Evolutionary conservation across 2,329 filamentous ascomycete genomes (phyloP).

Genomic region (Corinectria fuckeliana): DNA sequence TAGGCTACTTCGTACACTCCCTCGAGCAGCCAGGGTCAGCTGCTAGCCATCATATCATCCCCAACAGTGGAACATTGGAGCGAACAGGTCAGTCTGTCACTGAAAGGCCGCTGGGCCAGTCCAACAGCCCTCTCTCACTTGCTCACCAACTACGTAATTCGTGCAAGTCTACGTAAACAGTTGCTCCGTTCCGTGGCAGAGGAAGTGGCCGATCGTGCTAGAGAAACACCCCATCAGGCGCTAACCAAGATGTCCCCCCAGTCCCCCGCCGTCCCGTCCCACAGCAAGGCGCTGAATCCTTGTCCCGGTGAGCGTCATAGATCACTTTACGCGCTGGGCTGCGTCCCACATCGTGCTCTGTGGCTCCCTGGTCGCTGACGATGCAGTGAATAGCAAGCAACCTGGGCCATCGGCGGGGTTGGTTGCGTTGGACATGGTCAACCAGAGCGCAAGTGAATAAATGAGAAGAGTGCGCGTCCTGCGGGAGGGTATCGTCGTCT

Average conservation of each 20-base stretch:
- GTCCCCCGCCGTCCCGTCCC: conserved; percentile 14
- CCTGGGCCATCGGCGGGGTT: background rate
- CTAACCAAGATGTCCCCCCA: conserved; percentile 7
- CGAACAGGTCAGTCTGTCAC: background rate
- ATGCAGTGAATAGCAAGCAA: background rate
- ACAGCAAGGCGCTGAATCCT: conserved; percentile 9
- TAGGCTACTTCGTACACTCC: background rate
- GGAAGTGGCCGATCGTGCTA: background rate
- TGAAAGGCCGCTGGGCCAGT: background rate
- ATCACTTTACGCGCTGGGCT: conserved; percentile 22
- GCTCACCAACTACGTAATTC: background rate
- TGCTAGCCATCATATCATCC: background rate
- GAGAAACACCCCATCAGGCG: conserved; percentile 8
- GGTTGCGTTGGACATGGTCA: background rate
- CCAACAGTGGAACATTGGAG: background rate
- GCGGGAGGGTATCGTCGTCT: background rate
- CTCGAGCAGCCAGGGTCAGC: background rate
- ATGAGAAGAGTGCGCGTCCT: background rate
- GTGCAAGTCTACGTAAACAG: background rate
- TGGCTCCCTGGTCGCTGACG: background rate
- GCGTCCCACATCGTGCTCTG: background rate
- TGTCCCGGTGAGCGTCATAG: conserved; percentile 20
- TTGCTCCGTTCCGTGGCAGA: background rate
- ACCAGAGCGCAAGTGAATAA: background rate
- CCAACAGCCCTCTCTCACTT: background rate